Base-by-base conservation (phyloP, 1,284 basidiomycete genomes). In the Waitea zeae region DNA sequence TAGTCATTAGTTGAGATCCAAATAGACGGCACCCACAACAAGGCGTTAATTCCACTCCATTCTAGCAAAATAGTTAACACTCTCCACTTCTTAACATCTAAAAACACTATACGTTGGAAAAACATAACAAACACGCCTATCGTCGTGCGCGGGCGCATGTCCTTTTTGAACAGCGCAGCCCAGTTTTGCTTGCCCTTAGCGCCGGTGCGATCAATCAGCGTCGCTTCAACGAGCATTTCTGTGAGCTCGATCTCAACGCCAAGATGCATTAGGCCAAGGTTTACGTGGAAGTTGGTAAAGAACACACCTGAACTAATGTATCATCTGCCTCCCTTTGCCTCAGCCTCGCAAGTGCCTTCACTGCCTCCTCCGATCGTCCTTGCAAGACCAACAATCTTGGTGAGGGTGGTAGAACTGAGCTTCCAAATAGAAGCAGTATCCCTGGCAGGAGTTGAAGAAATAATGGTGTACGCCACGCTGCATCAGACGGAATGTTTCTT, bases 31-130 rank as follows among this genome's bases (percentile, higher is more conserved):
- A n/a, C n/a, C n/a, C n/a, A n/a, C 5, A 84, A 54, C 20, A 86
- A 49, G 4, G 80, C 79, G 46, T 84, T 86, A 41, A 83, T 83
- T 2, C 81, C 81, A 40, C 72, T 76, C 80, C 80, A 83, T 56
- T 83, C 80, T 83, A 44, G 14, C 14, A 15, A 27, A 20, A 9
- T 12, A 12, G 17, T 6, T 3, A 17, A 22, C n/a, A 36, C 3
- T n/a, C 11, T 18, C 4, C 11, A 37, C 34, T 30, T 9, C 18
- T 17, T 15, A 33, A 17, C 5, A 3, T 6, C n/a, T n/a, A n/a
- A n/a, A 13, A 19, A 30, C 14, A 14, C 56, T 74, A 28, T 43
- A 81, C 79, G 80, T 54, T 83, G 80, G 44, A 82, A 83, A 37
- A 79, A 69, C 75, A 82, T 82, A 46, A 81, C 67, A 43, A 70